Base-by-base conservation (phyloP, 371 early-diverging fungal species). In the Syncephalis plumigaleata region DNA sequence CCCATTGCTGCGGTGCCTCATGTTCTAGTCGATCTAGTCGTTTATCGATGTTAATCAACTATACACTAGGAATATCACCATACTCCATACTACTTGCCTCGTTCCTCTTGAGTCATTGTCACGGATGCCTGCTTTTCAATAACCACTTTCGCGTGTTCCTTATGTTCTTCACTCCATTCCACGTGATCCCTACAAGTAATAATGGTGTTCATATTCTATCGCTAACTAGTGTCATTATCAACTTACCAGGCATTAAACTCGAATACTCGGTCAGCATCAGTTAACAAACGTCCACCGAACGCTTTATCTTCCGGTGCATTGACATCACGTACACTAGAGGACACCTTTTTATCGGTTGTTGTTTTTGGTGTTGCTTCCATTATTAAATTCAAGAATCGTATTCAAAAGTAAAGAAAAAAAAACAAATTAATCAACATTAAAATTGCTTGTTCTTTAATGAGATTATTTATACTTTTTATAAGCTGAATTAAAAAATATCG, bases 231-330 rank as follows among this genome's bases (percentile, higher is more conserved):
- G 3, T 23, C 23, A 17, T 22, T 1, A 20, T 7, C 22, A 24
- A 31, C 42, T 15, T 70, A 79, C 87, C 88, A 88, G 15, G 86
- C 86, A 52, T 85, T 88, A 38, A 77, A 74, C 16, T 68, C 67
- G 56, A 77, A 85, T 0, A 85, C 84, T 8, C 71, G 62, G 17
- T 71, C 67, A 21, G 74, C 66, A 45, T 77, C 68, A 8, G 49
- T 55, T 45, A 82, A 58, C 1, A 73, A 50, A 17, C 84, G 67
- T 7, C 73, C 67, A 9, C 83, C 84, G 61, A 86, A 86, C 11
- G 57, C 56, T 46, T 52, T 56, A 7, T 51, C 45, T n/a, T 54
- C 53, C 2, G 55, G 39, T 3, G 25, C 44, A 17, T 53, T 45
- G 31, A 60, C 43, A 20, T 60, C 61, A 23, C 55, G 55, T 0